Evolutionary conservation across 176 grass and related monocot genomes (phyloP).

Genomic region (Pharus latifolius): DNA sequence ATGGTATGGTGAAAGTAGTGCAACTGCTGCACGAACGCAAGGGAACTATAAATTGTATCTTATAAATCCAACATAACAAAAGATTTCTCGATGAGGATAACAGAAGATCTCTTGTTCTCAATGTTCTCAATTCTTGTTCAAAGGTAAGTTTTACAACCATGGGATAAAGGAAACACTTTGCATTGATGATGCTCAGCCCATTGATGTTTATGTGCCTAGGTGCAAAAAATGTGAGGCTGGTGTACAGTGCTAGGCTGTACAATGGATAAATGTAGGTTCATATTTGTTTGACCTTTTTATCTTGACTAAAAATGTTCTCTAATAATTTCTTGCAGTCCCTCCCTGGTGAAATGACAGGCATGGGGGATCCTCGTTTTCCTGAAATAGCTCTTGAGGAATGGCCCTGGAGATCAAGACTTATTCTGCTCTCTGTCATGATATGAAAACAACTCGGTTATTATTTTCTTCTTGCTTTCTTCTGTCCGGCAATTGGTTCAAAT

Average conservation of each 20-base stretch:
- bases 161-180: neutral
- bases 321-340: neutral
- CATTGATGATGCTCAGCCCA: slow-evolving; percentile 7
- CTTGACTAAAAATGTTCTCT: neutral
- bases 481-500: neutral
- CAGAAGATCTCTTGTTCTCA: too few species aligned
- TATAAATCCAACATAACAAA: slow-evolving; percentile 24
- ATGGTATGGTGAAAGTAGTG: slow-evolving; percentile 33
- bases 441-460: neutral
- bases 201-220: slow-evolving; percentile 27
- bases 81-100: too few species aligned
- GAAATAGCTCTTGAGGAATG: slow-evolving; percentile 1
- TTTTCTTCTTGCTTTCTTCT: neutral
- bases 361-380: neutral
- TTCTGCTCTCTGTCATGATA: neutral
- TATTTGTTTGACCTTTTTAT: neutral
- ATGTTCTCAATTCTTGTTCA: slow-evolving; percentile 31
- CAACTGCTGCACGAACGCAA: slow-evolving; percentile 16
- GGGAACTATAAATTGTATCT: slow-evolving; percentile 16
- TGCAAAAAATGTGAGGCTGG: slow-evolving; percentile 27
- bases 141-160: slow-evolving; percentile 9
- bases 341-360: too few species aligned
- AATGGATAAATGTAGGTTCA: slow-evolving; percentile 31
- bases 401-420: neutral
- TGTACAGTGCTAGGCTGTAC: slow-evolving; percentile 38